phyloP scores from a whole-genome alignment of 768 basidiomycete genomes.

The Xerocomus brunneocitrinus region DNA sequence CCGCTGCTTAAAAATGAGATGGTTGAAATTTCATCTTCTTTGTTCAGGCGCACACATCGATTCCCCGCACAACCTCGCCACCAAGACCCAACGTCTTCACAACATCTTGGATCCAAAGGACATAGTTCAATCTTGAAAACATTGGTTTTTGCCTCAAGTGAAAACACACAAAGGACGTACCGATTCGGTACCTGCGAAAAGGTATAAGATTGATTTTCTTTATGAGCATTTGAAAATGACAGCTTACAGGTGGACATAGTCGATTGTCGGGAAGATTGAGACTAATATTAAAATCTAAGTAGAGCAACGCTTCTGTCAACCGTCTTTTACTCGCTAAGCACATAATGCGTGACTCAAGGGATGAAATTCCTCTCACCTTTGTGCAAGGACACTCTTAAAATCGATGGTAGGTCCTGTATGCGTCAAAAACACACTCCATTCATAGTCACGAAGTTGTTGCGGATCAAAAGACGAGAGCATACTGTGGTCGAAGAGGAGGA shows the following conservation, averaged over 20 bases:
- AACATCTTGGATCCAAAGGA: conserved; percentile 81
- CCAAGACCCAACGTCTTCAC: conserved; percentile 31
- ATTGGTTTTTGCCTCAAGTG: background rate
- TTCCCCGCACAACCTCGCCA: conserved; percentile 38
- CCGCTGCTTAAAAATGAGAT: conserved; percentile 46
- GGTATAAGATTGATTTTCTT: background rate
- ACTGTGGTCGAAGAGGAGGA: conserved; percentile 55
- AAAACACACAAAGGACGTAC: conserved; percentile 28
- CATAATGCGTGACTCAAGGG: background rate
- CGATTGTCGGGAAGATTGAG: conserved; percentile 63
- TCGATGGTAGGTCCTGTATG: conserved; percentile 49
- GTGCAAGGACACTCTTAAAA: conserved; percentile 67
- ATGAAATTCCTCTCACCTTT: conserved; percentile 44
- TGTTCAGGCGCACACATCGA: conserved; percentile 62
- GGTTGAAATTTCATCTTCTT: background rate
- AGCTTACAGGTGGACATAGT: conserved; percentile 80
- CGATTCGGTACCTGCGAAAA: conserved; percentile 63
- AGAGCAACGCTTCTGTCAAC: conserved; percentile 74
- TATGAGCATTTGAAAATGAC: background rate
- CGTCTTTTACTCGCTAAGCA: conserved; percentile 41
- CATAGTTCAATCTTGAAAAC: conserved; percentile 71
- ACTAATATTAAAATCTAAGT: conserved; percentile 65
- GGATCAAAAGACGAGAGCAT: conserved; percentile 15
- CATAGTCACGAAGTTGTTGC: conserved; percentile 1
- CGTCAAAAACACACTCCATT: conserved; percentile 24